Percentiles rank a stretch among this genome's conserved stretches.
Evolutionary conservation across 192 early-diverging fungal species (phyloP).

Genomic region (Backusella luteola): DNA sequence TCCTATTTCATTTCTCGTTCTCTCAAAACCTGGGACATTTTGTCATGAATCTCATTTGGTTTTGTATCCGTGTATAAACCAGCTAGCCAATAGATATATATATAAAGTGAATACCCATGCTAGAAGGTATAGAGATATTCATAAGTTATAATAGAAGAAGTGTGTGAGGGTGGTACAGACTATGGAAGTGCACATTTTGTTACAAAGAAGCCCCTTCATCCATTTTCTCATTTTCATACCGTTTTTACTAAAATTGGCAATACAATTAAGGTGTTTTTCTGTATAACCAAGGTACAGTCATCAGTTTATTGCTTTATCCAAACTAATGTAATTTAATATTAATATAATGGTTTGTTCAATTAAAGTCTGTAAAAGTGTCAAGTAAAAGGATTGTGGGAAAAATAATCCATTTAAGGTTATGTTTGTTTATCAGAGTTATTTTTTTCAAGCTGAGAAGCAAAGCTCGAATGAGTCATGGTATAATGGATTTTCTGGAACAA

Average conservation of each 20-base stretch:
- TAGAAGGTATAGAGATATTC: neutral
- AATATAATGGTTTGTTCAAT: neutral
- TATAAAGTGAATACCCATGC: neutral
- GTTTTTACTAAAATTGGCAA: neutral
- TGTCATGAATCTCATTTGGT: neutral
- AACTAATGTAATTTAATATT: neutral
- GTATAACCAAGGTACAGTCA: neutral
- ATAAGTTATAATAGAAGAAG: neutral
- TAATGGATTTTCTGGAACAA: neutral
- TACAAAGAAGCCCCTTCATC: neutral
- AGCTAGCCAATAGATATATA: neutral
- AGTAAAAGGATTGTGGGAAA: neutral
- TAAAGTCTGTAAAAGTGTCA: neutral
- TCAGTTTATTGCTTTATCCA: neutral
- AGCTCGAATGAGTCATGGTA: neutral
- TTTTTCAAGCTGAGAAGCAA: neutral
- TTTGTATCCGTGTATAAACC: neutral
- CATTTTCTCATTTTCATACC: neutral
- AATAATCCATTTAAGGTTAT: neutral
- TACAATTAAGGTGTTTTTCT: neutral
- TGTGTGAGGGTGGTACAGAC: neutral
- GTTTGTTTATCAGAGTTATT: neutral
- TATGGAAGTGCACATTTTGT: neutral
- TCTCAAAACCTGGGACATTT: neutral
- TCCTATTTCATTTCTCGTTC: neutral